A percentile compares a stretch with the other conserved stretches of the same genome.
Evolutionary conservation across 139 green algal species (phyloP).

Genomic region (Coelastrella sp.): DNA sequence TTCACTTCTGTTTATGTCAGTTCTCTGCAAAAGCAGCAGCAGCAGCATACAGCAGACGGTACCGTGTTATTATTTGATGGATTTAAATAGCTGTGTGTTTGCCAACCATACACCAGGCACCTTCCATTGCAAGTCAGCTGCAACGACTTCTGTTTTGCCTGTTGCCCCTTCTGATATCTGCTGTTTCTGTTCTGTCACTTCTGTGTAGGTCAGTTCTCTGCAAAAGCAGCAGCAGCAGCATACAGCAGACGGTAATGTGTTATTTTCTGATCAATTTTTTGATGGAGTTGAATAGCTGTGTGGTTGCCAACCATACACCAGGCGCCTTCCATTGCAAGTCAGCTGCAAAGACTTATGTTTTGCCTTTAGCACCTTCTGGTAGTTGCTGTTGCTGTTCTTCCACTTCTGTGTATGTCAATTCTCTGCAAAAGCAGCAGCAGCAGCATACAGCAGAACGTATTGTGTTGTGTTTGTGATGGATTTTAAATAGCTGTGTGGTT

Average conservation of each 20-base stretch:
- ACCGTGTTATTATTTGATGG: too few species aligned
- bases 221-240: too few species aligned
- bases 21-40: too few species aligned
- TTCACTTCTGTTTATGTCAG: background rate
- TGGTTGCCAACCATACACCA: slow-evolving; percentile 67
- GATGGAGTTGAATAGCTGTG: slow-evolving; percentile 51
- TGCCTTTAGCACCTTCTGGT: background rate
- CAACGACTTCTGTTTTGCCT: background rate
- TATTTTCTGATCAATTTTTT: too few species aligned
- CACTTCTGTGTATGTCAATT: background rate
- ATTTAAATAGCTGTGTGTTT: slow-evolving; percentile 61
- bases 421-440: too few species aligned
- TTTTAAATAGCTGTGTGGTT: slow-evolving; percentile 61
- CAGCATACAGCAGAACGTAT: background rate
- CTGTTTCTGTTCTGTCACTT: background rate
- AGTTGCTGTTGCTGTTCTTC: background rate
- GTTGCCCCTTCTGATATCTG: background rate
- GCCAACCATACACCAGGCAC: slow-evolving; percentile 64
- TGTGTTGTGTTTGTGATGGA: too few species aligned
- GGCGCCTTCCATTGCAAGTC: slow-evolving; percentile 39
- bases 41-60: background rate
- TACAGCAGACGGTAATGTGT: too few species aligned
- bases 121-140: slow-evolving; percentile 39
- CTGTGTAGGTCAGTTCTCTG: background rate
- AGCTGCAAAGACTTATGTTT: background rate